Conservation (phyloP, 169 alveolate species). For the Babesia caballi region DNA sequence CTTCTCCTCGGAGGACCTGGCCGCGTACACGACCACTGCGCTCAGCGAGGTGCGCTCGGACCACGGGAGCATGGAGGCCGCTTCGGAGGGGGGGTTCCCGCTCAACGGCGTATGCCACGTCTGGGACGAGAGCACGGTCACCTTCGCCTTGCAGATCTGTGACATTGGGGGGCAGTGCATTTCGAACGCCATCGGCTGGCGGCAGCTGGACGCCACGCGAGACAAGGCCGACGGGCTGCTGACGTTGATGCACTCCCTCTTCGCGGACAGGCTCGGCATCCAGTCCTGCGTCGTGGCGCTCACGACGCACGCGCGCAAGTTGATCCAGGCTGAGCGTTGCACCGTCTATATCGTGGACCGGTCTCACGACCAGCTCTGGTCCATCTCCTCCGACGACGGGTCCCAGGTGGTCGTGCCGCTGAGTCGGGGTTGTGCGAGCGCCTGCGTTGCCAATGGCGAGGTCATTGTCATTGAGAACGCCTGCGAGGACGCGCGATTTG, state of each 20-base stretch:
- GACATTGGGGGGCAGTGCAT: conserved; percentile 57
- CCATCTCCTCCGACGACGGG: conserved; percentile 65
- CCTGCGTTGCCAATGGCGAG: conserved; percentile 43
- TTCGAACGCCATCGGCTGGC: conserved; percentile 41
- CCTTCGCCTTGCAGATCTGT: conserved; percentile 43
- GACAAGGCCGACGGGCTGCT: conserved; percentile 58
- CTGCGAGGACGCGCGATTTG: conserved; percentile 36
- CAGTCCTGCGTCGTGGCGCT: conserved; percentile 66
- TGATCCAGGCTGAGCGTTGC: conserved; percentile 66
- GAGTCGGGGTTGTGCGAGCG: conserved; percentile 30
- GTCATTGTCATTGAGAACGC: conserved; percentile 47
- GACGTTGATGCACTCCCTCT: conserved; percentile 66
- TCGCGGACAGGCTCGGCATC: conserved; percentile 58
- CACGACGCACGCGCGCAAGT: conserved; percentile 60
- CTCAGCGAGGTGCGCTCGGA: not conserved
- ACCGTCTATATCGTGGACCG: conserved; percentile 62
- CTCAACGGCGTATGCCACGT: not conserved
- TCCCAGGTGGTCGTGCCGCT: conserved; percentile 55
- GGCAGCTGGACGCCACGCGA: conserved; percentile 43
- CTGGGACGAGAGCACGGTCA: conserved; percentile 35
- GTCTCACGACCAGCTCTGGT: conserved; percentile 59
- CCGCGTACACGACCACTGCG: not conserved
- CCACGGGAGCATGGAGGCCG: not conserved
- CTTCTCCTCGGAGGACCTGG: not conserved
- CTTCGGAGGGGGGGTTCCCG: not conserved